phyloP scores from a whole-genome alignment of 352 stramenopile species.

The Globisporangium acanthophoron region DNA sequence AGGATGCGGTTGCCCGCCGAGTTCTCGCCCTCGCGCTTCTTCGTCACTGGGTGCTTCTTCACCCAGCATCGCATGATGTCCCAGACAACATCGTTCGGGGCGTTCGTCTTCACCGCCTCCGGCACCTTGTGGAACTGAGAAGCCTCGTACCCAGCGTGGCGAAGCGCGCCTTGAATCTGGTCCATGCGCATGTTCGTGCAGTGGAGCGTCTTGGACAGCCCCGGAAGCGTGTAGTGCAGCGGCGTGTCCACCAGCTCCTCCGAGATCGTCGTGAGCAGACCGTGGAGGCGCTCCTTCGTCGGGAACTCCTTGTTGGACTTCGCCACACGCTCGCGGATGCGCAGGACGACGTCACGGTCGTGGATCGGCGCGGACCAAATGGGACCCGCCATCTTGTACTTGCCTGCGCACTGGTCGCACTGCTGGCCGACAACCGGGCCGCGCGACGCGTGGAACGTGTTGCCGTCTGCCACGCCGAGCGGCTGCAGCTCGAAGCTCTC shows the following conservation, averaged over 20 bases:
- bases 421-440: constrained; percentile 60
- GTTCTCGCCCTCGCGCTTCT: constrained; percentile 80
- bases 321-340: constrained; percentile 74
- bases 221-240: constrained; percentile 96
- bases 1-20: constrained; percentile 83
- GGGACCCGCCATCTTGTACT: constrained; percentile 93
- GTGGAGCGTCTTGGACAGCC: constrained; percentile 91
- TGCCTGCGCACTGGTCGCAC: constrained; percentile 79
- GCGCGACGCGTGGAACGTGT: constrained; percentile 80
- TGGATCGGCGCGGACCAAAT: constrained; percentile 97
- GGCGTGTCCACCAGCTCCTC: constrained; percentile 95
- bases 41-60: constrained; percentile 91
- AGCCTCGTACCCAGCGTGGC: constrained; percentile 95
- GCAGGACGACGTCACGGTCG: constrained; percentile 86
- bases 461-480: constrained; percentile 84
- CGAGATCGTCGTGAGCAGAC: constrained; percentile 92
- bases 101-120: constrained; percentile 97
- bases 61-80: constrained; percentile 97
- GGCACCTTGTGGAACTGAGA: constrained; percentile 99
- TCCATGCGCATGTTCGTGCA: constrained; percentile 92
- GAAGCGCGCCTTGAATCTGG: constrained; percentile 91
- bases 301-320: constrained; percentile 84
- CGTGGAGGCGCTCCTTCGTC: constrained; percentile 91
- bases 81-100: constrained; percentile 96
- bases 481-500: constrained; percentile 97